A percentile compares a stretch with the other conserved stretches of the same genome.
These are phyloP conservation scores for Fusarium cicatricum DNA, from an alignment of 2,329 filamentous ascomycete genomes.

Conservation along the genomic window DNA sequence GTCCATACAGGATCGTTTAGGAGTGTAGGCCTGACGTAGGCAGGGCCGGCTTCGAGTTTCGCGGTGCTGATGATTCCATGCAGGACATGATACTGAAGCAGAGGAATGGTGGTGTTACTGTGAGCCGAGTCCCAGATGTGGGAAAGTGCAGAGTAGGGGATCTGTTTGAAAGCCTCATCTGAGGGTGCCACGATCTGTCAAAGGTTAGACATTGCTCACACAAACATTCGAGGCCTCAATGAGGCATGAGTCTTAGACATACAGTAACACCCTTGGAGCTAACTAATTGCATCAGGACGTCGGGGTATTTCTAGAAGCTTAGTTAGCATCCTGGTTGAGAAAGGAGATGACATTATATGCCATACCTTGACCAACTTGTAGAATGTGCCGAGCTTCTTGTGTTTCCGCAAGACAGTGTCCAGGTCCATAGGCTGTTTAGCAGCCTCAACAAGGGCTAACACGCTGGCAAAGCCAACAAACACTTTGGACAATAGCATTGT, in stretches of 20 bases:
- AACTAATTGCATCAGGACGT: conserved; percentile 55
- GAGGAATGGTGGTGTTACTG: conserved; percentile 53
- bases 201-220: not conserved
- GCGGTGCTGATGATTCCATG: conserved; percentile 56
- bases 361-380: conserved; percentile 54
- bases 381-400: conserved; percentile 55
- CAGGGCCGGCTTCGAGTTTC: conserved; percentile 48
- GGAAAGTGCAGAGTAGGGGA: conserved; percentile 59
- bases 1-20: conserved; percentile 53
- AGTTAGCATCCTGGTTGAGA: not conserved
- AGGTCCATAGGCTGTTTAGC: conserved; percentile 45
- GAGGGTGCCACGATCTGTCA: conserved; percentile 63
- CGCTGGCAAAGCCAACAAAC: conserved; percentile 35
- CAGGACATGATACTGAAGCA: conserved; percentile 71
- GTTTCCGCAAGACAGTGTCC: conserved; percentile 49
- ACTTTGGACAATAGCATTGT: conserved; percentile 31
- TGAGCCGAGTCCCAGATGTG: conserved; percentile 57
- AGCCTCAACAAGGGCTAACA: conserved; percentile 24
- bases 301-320: conserved; percentile 53
- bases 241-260: conserved; percentile 25
- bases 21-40: conserved; percentile 54
- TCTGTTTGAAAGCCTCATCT: conserved; percentile 64
- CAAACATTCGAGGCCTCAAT: not conserved
- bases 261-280: conserved; percentile 56
- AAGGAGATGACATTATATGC: too few species aligned